These are phyloP conservation scores for Phytopythium helicoides DNA, from an alignment of 352 stramenopile genomes.

Conservation along the genomic window DNA sequence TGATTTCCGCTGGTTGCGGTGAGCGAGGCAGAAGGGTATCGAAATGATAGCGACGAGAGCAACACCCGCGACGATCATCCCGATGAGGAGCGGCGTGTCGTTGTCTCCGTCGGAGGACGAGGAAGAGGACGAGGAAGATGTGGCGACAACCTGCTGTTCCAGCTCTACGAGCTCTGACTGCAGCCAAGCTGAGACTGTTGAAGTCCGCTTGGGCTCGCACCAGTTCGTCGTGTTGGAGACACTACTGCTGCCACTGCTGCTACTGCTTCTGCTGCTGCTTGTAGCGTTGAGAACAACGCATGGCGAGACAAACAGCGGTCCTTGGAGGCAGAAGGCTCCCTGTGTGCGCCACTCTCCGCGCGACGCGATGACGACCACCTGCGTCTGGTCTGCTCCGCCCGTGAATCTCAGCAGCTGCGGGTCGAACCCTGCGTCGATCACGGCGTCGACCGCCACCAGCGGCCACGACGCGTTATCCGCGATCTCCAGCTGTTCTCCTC, in stretches of 20 bases:
- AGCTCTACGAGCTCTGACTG: constrained; percentile 5
- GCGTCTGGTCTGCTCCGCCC: neutral
- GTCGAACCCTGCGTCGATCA: constrained; percentile 31
- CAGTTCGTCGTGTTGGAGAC: constrained; percentile 5
- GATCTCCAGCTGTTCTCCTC: no score
- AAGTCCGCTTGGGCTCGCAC: constrained; percentile 28
- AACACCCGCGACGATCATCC: constrained; percentile 15
- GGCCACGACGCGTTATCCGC: constrained; percentile 1
- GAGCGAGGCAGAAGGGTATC: constrained; percentile 1
- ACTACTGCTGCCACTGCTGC: neutral
- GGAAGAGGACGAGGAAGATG: constrained; percentile 4
- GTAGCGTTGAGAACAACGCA: constrained; percentile 13
- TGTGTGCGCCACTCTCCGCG: constrained; percentile 18
- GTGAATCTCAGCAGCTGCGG: constrained; percentile 24
- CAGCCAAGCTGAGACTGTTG: constrained; percentile 26
- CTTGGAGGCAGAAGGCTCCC: constrained; percentile 20
- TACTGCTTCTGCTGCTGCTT: constrained; percentile 13
- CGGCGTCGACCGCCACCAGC: constrained; percentile 15
- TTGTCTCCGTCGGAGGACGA: constrained; percentile 5
- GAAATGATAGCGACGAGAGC: constrained; percentile 11
- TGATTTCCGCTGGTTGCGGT: neutral
- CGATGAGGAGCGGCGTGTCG: constrained; percentile 4
- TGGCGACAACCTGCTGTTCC: neutral
- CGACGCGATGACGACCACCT: constrained; percentile 25
- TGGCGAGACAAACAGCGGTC: constrained; percentile 26